Conservation (phyloP, 306 rosid species). For the Oemleria cerasiformis region DNA sequence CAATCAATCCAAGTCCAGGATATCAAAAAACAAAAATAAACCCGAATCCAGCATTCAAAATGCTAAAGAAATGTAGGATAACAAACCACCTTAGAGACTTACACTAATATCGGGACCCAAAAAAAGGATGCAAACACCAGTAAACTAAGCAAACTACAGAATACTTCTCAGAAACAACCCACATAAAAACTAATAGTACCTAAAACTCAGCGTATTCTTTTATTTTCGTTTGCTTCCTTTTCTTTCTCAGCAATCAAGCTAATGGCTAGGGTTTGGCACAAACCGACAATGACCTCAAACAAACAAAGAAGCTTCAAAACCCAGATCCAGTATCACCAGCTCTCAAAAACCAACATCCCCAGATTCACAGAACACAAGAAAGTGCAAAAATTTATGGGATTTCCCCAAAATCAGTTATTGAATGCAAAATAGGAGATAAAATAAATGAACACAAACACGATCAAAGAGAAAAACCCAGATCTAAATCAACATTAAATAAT, state of each 20-base stretch:
- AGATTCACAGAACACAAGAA: slow-evolving; percentile 8
- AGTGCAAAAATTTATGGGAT: not conserved
- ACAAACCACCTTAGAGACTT: not conserved
- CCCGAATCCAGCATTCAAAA: not conserved
- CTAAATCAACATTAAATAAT: not conserved
- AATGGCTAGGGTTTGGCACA: slow-evolving; percentile 20
- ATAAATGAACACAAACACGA: not conserved
- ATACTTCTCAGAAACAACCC: not conserved
- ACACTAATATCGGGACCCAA: not conserved
- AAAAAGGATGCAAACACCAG: not conserved
- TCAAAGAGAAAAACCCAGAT: slow-evolving; percentile 9
- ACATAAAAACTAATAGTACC: not conserved
- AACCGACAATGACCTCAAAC: not conserved
- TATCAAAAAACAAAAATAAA: not conserved
- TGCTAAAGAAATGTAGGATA: not conserved
- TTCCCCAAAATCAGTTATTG: not conserved
- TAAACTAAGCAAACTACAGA: not conserved
- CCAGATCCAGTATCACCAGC: slow-evolving; percentile 25
- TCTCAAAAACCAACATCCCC: not conserved
- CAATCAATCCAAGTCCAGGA: not conserved
- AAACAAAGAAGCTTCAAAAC: not conserved
- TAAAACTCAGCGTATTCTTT: not conserved
- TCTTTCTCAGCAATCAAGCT: not conserved
- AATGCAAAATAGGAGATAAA: not conserved
- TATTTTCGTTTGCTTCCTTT: not conserved